A percentile compares a stretch with the other conserved stretches of the same genome.
phyloP scores from a whole-genome alignment of 2,329 filamentous ascomycete genomes.

The Talaromyces sp. region DNA sequence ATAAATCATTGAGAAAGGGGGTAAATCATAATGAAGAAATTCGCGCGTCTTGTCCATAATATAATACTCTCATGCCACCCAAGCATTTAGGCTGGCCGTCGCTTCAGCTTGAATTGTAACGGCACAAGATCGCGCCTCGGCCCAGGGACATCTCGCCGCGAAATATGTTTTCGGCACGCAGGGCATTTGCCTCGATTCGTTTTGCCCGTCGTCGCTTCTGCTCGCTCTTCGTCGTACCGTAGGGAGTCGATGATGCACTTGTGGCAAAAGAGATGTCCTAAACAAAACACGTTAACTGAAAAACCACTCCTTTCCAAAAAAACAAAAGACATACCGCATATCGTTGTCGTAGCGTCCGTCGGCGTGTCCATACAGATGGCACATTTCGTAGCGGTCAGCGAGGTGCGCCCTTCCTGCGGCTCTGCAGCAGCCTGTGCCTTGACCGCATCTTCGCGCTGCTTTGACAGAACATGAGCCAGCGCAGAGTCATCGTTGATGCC shows the following conservation, averaged over 20 bases:
- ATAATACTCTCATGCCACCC: not conserved
- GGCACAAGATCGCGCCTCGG: conserved; percentile 32
- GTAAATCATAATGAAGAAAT: not conserved
- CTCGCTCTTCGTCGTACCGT: conserved; percentile 48
- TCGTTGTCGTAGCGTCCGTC: conserved; percentile 54
- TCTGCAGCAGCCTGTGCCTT: conserved; percentile 36
- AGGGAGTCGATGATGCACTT: conserved; percentile 57
- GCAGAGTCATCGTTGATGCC: conserved; percentile 35
- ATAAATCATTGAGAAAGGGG: not conserved
- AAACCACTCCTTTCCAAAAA: not conserved
- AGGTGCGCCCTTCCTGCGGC: conserved; percentile 25
- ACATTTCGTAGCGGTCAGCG: conserved; percentile 48
- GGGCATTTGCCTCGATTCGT: conserved; percentile 36
- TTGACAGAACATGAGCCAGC: conserved; percentile 43
- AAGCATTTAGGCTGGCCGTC: not conserved
- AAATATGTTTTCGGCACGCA: conserved; percentile 38
- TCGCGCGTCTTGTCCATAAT: too few species aligned
- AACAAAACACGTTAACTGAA: conserved; percentile 2
- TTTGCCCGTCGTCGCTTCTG: conserved; percentile 27
- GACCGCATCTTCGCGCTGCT: conserved; percentile 48
- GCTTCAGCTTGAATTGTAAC: conserved; percentile 29
- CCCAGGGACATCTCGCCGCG: conserved; percentile 30
- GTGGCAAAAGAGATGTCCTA: conserved; percentile 60
- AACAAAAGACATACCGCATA: conserved; percentile 46
- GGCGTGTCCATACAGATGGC: conserved; percentile 60